phyloP scores from a whole-genome alignment of 2,329 filamentous ascomycete species.

The Aspergillus viridinutans region DNA sequence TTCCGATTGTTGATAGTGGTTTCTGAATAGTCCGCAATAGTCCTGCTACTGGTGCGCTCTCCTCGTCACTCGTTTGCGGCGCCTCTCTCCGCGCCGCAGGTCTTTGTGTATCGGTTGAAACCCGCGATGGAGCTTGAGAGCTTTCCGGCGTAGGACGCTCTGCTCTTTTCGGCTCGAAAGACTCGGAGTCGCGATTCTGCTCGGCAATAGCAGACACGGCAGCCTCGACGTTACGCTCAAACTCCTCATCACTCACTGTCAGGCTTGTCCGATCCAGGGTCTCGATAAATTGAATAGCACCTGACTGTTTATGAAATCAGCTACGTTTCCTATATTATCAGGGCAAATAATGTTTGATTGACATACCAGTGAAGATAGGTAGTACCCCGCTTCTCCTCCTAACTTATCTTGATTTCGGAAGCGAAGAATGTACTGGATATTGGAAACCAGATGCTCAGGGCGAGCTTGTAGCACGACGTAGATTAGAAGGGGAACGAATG shows the following conservation, averaged over 20 bases:
- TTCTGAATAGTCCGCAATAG: constrained; percentile 86
- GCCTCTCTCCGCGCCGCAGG: constrained; percentile 38
- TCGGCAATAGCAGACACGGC: constrained; percentile 95
- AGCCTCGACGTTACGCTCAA: constrained; percentile 92
- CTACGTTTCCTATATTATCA: neutral
- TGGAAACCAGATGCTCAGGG: constrained; percentile 91
- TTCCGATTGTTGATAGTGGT: constrained; percentile 83
- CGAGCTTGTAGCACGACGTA: constrained; percentile 94
- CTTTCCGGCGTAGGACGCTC: constrained; percentile 49
- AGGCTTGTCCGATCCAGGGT: constrained; percentile 90
- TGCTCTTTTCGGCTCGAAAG: constrained; percentile 34
- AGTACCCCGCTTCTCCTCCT: constrained; percentile 95
- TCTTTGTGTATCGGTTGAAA: constrained; percentile 58
- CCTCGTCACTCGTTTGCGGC: constrained; percentile 54
- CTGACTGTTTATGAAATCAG: constrained; percentile 38
- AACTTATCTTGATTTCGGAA: constrained; percentile 98
- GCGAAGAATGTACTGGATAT: constrained; percentile 94
- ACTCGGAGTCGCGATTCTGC: constrained; percentile 64
- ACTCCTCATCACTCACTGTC: constrained; percentile 91
- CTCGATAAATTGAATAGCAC: constrained; percentile 94
- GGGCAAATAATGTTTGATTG: neutral
- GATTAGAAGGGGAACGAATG: constrained; percentile 90
- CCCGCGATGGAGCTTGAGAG: constrained; percentile 56
- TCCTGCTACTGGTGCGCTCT: constrained; percentile 76
- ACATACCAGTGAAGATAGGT: constrained; percentile 82